Base-by-base conservation (phyloP, 2,329 filamentous ascomycete species). In the Akanthomyces dipterigenus region DNA sequence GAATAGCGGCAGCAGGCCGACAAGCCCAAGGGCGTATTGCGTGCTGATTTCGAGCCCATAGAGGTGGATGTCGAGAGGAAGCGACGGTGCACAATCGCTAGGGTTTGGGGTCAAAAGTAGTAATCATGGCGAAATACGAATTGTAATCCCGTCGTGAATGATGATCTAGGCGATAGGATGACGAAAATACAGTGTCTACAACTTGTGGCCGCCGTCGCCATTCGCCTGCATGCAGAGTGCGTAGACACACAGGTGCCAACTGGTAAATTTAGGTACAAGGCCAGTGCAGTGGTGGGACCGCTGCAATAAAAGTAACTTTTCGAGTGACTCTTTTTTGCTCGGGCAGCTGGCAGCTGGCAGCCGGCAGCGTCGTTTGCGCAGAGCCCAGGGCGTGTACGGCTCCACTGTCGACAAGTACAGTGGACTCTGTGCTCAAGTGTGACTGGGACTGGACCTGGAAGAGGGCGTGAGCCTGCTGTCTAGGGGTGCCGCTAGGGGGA, bases 351-450 rank as follows among this genome's bases (percentile, higher is more conserved):
- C 40, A 55, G 26, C 28, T 56, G 54, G 31, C 31, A 34, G 28
- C 28, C 8, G 31, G 31, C 31, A 9, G 28, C 5, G 5, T 34
- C 31, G 31, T 34, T 34, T 34, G 31, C 31, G 31, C 31, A 34
- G 16, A 31, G 26, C 46, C 38, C 55, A 58, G 55, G 55, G 55
- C 55, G 55, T n/a, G 12, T 18, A 50, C 9, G 18, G 24, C 55
- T 50, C 55, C 55, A 58, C 55, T 36, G n/a, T 22, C 28, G 55
- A 58, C 55, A 58, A 42, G 55, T 57, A 49, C 55, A 49, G 55
- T 57, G 55, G 31, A 12, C 43, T 49, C 22, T 11, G 34, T 34
- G 18, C 26, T 34, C 31, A 28, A 16, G 26, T 24, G 16, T 50
- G 31, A 34, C 31, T 34, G n/a, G 40, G 11, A 43, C 4, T 24